Conservation (phyloP, 805 yeast species). For the Wickerhamiella kurtzmanii region DNA sequence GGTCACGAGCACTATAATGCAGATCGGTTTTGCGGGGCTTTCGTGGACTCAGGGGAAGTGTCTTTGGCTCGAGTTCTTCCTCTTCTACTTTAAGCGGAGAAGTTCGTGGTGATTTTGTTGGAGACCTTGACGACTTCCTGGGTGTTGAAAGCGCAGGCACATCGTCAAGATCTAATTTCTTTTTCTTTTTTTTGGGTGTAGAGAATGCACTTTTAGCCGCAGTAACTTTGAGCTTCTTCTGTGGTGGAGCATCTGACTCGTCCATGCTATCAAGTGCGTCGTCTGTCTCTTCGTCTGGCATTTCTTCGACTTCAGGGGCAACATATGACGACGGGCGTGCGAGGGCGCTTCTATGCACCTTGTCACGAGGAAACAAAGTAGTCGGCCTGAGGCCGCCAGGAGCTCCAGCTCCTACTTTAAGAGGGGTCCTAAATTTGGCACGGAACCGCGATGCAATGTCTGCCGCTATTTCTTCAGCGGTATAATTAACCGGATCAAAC, state of each 20-base stretch:
- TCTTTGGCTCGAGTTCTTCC: neutral
- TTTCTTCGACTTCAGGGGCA: neutral
- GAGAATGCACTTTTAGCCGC: neutral
- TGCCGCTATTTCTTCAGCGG: neutral
- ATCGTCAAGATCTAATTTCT: neutral
- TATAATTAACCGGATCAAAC: neutral
- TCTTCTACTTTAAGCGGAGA: neutral
- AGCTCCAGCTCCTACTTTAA: neutral
- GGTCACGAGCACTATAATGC: constrained; percentile 21
- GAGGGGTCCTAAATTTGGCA: neutral
- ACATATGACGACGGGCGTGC: neutral
- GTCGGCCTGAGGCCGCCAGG: neutral
- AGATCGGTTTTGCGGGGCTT: constrained; percentile 11
- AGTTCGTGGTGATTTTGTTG: neutral
- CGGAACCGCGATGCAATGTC: neutral
- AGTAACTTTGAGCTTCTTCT: neutral
- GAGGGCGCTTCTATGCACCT: neutral
- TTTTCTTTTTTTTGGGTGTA: neutral
- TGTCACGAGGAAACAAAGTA: neutral
- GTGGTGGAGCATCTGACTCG: neutral
- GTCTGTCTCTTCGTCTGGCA: neutral
- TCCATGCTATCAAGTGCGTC: neutral
- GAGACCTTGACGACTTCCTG: neutral
- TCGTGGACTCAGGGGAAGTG: constrained; percentile 9
- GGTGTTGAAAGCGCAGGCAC: neutral